Evolutionary conservation across 2,329 filamentous ascomycete species (phyloP), one percentile per base, ranked within the genome.

Genomic region (Fusarium sp.): DNA sequence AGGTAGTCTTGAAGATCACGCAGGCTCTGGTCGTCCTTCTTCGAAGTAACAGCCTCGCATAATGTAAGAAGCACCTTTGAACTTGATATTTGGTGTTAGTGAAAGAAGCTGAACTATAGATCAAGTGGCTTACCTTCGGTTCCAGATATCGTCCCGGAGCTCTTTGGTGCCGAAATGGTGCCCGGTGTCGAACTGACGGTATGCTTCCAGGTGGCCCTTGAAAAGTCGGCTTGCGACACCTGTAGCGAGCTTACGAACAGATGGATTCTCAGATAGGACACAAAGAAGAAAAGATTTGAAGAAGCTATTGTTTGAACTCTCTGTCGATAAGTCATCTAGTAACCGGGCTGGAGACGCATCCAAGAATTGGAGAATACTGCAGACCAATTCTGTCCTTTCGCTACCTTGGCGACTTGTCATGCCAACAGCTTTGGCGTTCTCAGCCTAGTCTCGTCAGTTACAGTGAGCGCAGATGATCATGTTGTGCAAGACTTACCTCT

Each of bases 1-100:
- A 90, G 77, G 67, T 88, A 90, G 36, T 82, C 81, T 68, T 85
- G 82, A 40, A 90, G 82, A 9, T 80, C 79, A 60, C 75, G 77
- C 8, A 88, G 74, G 10, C 80, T 78, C 9, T 77, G 67, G n/a
- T 81, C 77, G 36, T 82, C 79, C 19, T 79, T 80, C 20, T 82
- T 78, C 17, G 80, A 73, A 42, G 76, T 76, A 46, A 85, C 78
- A 49, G 79, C 79, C 45, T 86, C 84, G 55, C 84, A 86, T 65
- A 88, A 78, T 11, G 77, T 77, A 19, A 82, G 78, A 20, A 88
- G 69, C 12, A 77, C 81, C 40, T 70, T 74, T 10, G 76, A 79
- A 56, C 76, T 78, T 45, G 30, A 26, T 19, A 23, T 46, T 11
- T 48, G 19, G 59, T 36, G 39, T 67, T 56, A 69, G 50, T 19